A percentile compares a stretch with the other conserved stretches of the same genome.
Evolutionary conservation across 768 basidiomycete species (phyloP).

Genomic region (Lactarius tabidus): DNA sequence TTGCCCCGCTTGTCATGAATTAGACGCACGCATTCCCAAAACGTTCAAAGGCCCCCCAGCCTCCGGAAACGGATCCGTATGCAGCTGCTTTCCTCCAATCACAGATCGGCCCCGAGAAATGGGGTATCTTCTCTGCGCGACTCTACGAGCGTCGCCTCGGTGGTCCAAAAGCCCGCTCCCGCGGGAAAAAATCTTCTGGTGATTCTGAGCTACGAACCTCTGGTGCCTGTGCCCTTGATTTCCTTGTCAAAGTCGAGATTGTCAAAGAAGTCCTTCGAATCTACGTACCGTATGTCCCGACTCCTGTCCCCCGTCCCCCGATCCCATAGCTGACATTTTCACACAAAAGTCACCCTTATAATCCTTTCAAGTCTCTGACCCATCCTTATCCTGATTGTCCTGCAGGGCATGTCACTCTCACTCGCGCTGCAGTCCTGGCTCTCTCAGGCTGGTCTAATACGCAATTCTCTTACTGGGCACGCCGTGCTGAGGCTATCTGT

Average conservation of each 20-base stretch:
- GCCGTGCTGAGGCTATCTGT: constrained; percentile 46
- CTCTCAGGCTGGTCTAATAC: constrained; percentile 53
- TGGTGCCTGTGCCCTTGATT: constrained; percentile 46
- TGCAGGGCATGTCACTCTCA: constrained; percentile 43
- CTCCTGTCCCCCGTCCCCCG: not conserved
- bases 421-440: constrained; percentile 44
- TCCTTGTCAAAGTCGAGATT: constrained; percentile 50
- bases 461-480: constrained; percentile 53
- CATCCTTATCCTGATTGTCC: constrained; percentile 40
- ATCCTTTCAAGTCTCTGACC: constrained; percentile 46
- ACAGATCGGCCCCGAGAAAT: constrained; percentile 41
- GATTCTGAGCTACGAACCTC: constrained; percentile 31
- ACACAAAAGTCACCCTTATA: constrained; percentile 45
- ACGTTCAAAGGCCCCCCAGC: constrained; percentile 24
- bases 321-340: constrained; percentile 1
- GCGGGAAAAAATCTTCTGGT: constrained; percentile 25
- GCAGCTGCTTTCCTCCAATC: constrained; percentile 45
- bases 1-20: constrained; percentile 15
- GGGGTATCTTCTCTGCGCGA: constrained; percentile 45
- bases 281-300: constrained; percentile 44
- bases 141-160: constrained; percentile 45
- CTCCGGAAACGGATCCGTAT: constrained; percentile 35
- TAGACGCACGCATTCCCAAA: constrained; percentile 27
- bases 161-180: constrained; percentile 37
- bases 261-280: constrained; percentile 47